Base-by-base conservation (phyloP, 306 rosid genomes). In the Begonia loranthoides region DNA sequence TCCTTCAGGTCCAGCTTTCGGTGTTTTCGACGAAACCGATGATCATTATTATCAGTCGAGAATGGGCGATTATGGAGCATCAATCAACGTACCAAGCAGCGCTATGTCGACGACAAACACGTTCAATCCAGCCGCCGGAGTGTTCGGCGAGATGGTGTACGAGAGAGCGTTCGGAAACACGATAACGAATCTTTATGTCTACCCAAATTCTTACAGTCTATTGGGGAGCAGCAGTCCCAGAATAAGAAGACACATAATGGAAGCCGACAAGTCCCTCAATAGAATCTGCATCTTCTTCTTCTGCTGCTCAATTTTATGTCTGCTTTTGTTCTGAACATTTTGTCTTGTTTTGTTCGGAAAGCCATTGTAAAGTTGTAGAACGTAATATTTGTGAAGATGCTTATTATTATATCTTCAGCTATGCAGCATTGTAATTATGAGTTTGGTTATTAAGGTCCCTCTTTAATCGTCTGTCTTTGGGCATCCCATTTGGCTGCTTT, bases 211-310 rank as follows among this genome's bases (percentile, higher is more conserved):
- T n/a, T 57, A 28, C 19, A 54, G 54, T 57, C 41, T 50, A 17
- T 41, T 50, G 17, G 34, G 49, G 19, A 52, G 61, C 41, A 43
- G 15, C 12, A 57, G 64, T 60, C 24, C 39, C 5, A 41, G 95
- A 67, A 65, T 77, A 28, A 76, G 90, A 63, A 77, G 95, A 69
- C 85, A 71, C 50, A 51, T 84, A 16, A 70, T 72, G 75, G 72
- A 73, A 71, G 78, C 71, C 17, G 94, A 89, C 68, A 69, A 57
- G 56, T 85, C 97, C 10, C 94, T 89, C 15, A 50, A 41, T 59
- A 79, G 90, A 78, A 62, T 89, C 55, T 69, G 90, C 52, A 73
- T 82, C 17, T 89, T 89, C 72, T 69, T 85, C 54, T 72, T 82
- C 50, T 89, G 97, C 57, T 85, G 95, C 65, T 0, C 51, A 45